Evolutionary conservation across 2,329 filamentous ascomycete genomes (phyloP).

Genomic region (Plenodomus biglobosus): DNA sequence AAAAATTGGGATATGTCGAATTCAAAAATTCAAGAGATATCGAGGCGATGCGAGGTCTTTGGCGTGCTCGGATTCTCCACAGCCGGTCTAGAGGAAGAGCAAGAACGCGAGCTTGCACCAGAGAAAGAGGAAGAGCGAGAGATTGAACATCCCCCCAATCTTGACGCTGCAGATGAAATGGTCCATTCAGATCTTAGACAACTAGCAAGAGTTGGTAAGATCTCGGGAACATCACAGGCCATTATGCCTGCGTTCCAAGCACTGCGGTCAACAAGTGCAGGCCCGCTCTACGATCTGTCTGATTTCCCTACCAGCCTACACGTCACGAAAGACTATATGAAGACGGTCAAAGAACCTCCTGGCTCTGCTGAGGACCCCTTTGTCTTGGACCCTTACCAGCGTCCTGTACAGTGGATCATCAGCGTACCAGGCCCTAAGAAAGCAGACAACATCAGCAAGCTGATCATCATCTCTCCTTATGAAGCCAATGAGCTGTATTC

Average conservation of each 20-base stretch:
- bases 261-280: conserved; percentile 48
- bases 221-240: conserved; percentile 30
- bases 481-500: conserved; percentile 60
- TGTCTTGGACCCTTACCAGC: conserved; percentile 52
- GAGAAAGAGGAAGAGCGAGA: conserved; percentile 65
- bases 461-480: conserved; percentile 62
- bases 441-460: neutral
- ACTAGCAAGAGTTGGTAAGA: conserved; percentile 48
- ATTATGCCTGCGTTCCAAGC: conserved; percentile 52
- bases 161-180: conserved; percentile 46
- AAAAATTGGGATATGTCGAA: conserved; percentile 16
- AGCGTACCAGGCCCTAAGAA: conserved; percentile 23
- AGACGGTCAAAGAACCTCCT: conserved; percentile 45
- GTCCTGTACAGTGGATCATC: conserved; percentile 59
- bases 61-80: conserved; percentile 33
- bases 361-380: neutral
- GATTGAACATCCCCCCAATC: conserved; percentile 51
- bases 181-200: conserved; percentile 49
- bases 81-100: conserved; percentile 61
- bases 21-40: conserved; percentile 19
- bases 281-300: conserved; percentile 30
- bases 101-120: conserved; percentile 67
- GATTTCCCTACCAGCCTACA: conserved; percentile 48
- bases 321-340: conserved; percentile 56
- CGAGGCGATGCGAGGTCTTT: conserved; percentile 27